Base-by-base conservation (phyloP, 2,329 filamentous ascomycete genomes). In the Trichophyton rubrum region DNA sequence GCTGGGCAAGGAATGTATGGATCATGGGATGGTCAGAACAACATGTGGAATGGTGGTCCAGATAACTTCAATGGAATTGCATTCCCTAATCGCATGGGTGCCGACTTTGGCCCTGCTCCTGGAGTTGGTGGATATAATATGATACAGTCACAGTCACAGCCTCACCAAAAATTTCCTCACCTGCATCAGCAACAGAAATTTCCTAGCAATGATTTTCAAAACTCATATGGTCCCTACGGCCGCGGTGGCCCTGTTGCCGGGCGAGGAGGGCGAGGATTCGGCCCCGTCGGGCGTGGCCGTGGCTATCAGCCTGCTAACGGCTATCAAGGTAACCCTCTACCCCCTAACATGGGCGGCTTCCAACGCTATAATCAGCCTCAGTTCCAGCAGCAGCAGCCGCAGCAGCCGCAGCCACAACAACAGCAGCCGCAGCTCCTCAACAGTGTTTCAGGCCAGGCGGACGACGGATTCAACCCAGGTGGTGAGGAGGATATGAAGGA, bases 1-100 rank as follows among this genome's bases (percentile, higher is more conserved):
- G 74, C 74, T 69, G 75, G 76, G 66, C 72, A 78, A 70, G 82
- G 84, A 74, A 82, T 85, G 81, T 85, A 86, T 82, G 84, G 85
- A 83, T 86, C 85, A 80, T 89, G 86, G 86, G 88, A 86, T 80
- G 82, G 80, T 86, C 87, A 78, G 85, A 64, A 57, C 62, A 53
- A 63, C 63, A 63, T 65, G 64, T 65, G 63, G 63, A 66, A 66
- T 64, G 64, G 64, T 64, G 63, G 63, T 81, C 86, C 87, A 86
- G 86, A 89, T 89, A 90, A 89, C 87, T 89, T 84, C 85, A 90
- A 86, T 82, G 82, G 84, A 87, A 89, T 84, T 88, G 85, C 84
- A 83, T 82, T 77, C 71, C 72, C 83, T 77, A 74, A 81, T 82
- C 84, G 43, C 43, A 56, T 56, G 24, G 51, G 84, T 80, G 85